Evolutionary conservation across 352 stramenopile species (phyloP), one percentile per base, ranked within the genome.

Genomic region (Phytophthora ramorum): DNA sequence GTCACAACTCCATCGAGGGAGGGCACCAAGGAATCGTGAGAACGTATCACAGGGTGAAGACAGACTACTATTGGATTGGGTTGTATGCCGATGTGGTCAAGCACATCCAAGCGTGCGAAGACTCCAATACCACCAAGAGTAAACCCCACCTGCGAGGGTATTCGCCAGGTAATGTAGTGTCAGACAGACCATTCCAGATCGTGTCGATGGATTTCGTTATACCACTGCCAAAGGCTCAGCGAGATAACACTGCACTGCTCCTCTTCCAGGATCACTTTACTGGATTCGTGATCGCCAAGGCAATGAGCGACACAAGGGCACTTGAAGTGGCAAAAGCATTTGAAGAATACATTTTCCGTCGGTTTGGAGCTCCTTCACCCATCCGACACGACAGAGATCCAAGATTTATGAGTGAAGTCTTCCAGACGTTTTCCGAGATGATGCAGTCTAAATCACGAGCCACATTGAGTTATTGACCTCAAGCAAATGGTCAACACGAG

Each of bases 21-120:
- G 40, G 48, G 43, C 35, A 41, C 35, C 35, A 41, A n/a, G 35
- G 35, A 4, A 41, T 41, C 10, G 10, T 13, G 4, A 10, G 58
- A 24, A 54, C 26, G 3, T 59, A 22, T 20, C 48, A 59, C 2
- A 9, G 58, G 16, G 58, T 58, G 8, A 58, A 41, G 34, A 7
- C 7, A 1, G 58, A 59, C 4, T 66, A 40, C 19, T 58, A 65
- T 19, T 65, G 58, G 47, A 20, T 38, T 2, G 47, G 47, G 2
- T 12, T 65, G 2, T 66, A 66, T 13, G 41, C 48, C 0, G 47
- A 65, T 14, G 57, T 46, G 9, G 41, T 44, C 3, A 61, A 61
- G 16, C 53, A 53, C 9, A 17, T 62, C 4, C 37, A 53, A n/a
- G 28, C 28, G 1, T 54, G 17, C 2, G 14, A 8, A 7, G 37